Conservation (phyloP, 257 asterid genomes). For the Penstemon eatonii region DNA sequence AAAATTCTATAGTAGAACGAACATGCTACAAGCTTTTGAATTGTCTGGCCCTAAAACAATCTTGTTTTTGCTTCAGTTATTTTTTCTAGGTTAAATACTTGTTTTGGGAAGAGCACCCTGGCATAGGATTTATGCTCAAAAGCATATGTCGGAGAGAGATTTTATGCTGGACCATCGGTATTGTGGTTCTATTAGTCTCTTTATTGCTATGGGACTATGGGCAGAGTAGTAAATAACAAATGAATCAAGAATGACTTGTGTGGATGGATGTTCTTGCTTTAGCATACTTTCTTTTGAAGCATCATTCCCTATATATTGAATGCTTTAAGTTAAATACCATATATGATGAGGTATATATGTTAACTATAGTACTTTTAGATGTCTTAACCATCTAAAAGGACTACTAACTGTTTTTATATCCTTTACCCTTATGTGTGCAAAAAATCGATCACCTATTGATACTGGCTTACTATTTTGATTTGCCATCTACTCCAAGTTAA, state of each 20-base stretch:
- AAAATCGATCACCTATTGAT: not conserved
- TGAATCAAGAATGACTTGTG: slow-evolving; percentile 3
- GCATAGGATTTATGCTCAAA: too few relatives aligned
- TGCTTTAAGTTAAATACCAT: not conserved
- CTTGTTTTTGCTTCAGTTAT: not conserved
- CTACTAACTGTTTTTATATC: not conserved
- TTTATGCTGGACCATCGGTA: not conserved
- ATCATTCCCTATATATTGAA: not conserved
- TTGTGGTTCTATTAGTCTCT: not conserved
- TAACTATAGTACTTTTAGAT: not conserved
- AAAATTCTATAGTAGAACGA: not conserved
- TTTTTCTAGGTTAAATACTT: too few relatives aligned
- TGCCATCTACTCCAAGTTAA: slow-evolving; percentile 31
- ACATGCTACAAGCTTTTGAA: not conserved
- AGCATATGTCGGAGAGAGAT: too few relatives aligned
- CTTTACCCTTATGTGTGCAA: slow-evolving; percentile 1
- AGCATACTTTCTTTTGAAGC: not conserved
- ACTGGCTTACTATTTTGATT: slow-evolving; percentile 17
- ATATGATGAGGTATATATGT: not conserved
- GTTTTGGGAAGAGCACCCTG: too few relatives aligned
- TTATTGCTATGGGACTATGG: slow-evolving; percentile 8
- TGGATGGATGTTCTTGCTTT: not conserved
- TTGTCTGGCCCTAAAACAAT: not conserved
- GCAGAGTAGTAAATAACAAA: slow-evolving; percentile 1
- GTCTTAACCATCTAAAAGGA: too few relatives aligned